These are phyloP conservation scores for Citrus unshiu DNA, from an alignment of 345 rosid species.

Conservation along the genomic window DNA sequence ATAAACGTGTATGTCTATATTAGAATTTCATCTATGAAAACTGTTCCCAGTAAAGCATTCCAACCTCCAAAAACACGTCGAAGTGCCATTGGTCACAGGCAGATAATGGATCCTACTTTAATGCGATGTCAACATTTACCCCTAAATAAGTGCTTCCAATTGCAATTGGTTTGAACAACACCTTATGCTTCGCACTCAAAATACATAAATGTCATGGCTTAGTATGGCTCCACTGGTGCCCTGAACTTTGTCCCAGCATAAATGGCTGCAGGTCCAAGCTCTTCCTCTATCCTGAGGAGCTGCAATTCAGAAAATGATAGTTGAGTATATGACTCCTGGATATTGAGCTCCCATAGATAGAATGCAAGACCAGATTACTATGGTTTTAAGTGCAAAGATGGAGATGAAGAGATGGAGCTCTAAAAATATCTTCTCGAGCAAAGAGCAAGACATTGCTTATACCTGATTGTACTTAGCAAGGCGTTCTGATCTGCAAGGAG, in stretches of 20 bases:
- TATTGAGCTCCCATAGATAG: not conserved
- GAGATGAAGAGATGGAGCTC: not conserved
- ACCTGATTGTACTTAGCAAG: conserved; percentile 79
- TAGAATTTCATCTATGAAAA: not conserved
- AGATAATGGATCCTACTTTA: not conserved
- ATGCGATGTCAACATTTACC: not conserved
- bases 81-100: not conserved
- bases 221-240: conserved; percentile 47
- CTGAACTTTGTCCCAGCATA: conserved; percentile 53
- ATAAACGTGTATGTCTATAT: not conserved
- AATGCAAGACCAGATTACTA: not conserved
- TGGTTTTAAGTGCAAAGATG: not conserved
- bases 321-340: not conserved
- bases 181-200: not conserved
- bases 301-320: conserved; percentile 15
- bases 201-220: not conserved
- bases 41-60: not conserved
- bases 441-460: not conserved
- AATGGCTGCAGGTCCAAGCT: conserved; percentile 44
- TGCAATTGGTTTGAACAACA: not conserved
- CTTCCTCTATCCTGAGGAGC: conserved; percentile 59
- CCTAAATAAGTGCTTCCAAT: too few species aligned
- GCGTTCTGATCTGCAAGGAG: conserved; percentile 73
- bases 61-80: not conserved
- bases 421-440: not conserved